Evolutionary conservation across 1,284 basidiomycete genomes (phyloP).

Genomic region (Moesziomyces sp.): DNA sequence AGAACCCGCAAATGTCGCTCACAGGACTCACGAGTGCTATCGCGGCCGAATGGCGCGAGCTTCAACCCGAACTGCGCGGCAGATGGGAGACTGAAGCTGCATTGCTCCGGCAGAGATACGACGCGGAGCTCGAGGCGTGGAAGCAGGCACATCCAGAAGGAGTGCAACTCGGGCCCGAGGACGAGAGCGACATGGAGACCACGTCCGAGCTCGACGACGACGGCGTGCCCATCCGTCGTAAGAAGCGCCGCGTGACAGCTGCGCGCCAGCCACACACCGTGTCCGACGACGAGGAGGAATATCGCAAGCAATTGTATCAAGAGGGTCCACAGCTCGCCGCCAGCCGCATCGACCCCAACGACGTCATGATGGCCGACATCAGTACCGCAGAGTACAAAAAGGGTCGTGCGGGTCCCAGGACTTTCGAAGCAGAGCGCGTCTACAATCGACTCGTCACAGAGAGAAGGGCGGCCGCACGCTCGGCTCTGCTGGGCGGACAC

Average conservation of each 20-base stretch:
- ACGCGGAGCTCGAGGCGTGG: conserved; percentile 35
- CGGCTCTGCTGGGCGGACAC: conserved; percentile 35
- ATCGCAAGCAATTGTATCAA: conserved; percentile 32
- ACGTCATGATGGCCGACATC: conserved; percentile 49
- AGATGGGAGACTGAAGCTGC: conserved; percentile 43
- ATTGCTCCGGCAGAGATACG: conserved; percentile 33
- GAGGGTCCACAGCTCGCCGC: conserved; percentile 31
- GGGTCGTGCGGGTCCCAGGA: conserved; percentile 60
- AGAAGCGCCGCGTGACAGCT: conserved; percentile 15
- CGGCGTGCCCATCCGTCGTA: conserved; percentile 32
- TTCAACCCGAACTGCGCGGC: conserved; percentile 17
- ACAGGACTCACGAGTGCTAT: conserved; percentile 40
- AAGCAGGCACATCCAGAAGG: conserved; percentile 32
- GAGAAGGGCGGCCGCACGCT: conserved; percentile 31
- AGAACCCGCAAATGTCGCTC: conserved; percentile 28
- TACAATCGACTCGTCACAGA: conserved; percentile 50
- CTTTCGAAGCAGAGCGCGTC: conserved; percentile 60
- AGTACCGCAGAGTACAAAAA: conserved; percentile 45
- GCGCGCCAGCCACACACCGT: conserved; percentile 43
- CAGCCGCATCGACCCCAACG: conserved; percentile 36
- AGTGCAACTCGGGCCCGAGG: conserved; percentile 31
- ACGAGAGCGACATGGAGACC: conserved; percentile 51
- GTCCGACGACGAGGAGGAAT: conserved; percentile 58
- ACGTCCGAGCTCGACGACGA: conserved; percentile 37
- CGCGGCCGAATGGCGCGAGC: conserved; percentile 42